A percentile compares a stretch with the other conserved stretches of the same genome.
phyloP scores from a whole-genome alignment of 2,329 filamentous ascomycete species.

The Aureobasidium lini region DNA sequence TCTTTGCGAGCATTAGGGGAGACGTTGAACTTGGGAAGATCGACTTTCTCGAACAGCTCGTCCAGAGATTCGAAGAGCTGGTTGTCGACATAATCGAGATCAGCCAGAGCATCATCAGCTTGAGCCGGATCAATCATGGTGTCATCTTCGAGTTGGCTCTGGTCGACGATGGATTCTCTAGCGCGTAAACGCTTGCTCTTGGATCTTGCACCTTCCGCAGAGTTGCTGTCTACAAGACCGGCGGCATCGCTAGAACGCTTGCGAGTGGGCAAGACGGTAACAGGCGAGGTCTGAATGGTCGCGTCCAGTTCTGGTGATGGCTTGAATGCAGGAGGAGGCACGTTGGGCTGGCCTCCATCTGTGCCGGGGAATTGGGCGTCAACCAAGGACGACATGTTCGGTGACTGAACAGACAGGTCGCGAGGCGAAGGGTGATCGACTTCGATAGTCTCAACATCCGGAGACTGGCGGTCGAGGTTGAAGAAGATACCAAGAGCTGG shows the following conservation, averaged over 20 bases:
- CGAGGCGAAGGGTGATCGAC: constrained; percentile 2
- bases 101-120: constrained; percentile 11
- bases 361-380: constrained; percentile 27
- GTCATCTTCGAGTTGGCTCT: constrained; percentile 33
- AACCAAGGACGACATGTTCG: background rate
- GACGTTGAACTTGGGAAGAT: background rate
- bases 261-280: constrained; percentile 36
- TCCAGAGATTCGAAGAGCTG: constrained; percentile 3
- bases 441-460: background rate
- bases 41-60: background rate
- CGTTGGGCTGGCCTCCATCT: constrained; percentile 24
- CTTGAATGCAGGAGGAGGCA: constrained; percentile 1
- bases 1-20: constrained; percentile 2
- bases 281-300: background rate
- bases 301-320: background rate
- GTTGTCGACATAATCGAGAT: constrained; percentile 10
- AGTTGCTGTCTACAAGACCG: constrained; percentile 46
- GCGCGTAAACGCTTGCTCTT: constrained; percentile 56
- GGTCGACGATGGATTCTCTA: constrained; percentile 45
- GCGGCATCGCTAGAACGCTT: constrained; percentile 56
- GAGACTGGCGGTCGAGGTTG: constrained; percentile 14
- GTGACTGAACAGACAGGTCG: background rate
- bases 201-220: constrained; percentile 46
- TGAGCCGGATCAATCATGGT: background rate
- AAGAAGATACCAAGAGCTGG: constrained; percentile 24